Evolutionary conservation across 2,329 filamentous ascomycete species (phyloP).

Genomic region (Dactylonectria estremocensis): DNA sequence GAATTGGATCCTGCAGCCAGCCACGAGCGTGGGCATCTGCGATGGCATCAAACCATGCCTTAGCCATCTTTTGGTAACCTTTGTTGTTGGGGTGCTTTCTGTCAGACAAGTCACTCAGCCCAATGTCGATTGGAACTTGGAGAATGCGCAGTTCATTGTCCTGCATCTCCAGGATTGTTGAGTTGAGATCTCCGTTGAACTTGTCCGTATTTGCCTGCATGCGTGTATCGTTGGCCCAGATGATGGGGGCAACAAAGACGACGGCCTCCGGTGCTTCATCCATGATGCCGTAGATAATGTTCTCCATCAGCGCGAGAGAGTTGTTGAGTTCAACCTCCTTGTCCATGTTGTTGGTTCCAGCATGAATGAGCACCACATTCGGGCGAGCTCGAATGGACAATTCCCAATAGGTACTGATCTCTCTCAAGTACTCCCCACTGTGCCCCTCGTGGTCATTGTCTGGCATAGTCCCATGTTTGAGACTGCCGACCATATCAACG

Average conservation of each 20-base stretch:
- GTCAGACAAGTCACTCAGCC: slow-evolving; percentile 28
- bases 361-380: slow-evolving; percentile 36
- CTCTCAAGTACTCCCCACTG: slow-evolving; percentile 30
- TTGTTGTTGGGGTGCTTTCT: slow-evolving; percentile 35
- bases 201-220: slow-evolving; percentile 38
- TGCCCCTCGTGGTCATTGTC: slow-evolving; percentile 36
- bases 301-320: slow-evolving; percentile 10
- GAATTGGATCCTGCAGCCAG: slow-evolving; percentile 33
- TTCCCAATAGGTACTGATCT: slow-evolving; percentile 36
- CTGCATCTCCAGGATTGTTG: background rate
- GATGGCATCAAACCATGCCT: slow-evolving; percentile 37
- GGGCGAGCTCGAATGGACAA: slow-evolving; percentile 32
- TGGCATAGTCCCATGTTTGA: slow-evolving; percentile 30
- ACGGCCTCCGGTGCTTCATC: slow-evolving; percentile 33
- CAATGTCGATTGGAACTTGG: slow-evolving; percentile 31
- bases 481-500: slow-evolving; percentile 33
- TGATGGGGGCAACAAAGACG: slow-evolving; percentile 32
- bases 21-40: slow-evolving; percentile 28
- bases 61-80: slow-evolving; percentile 39
- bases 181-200: no score
- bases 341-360: slow-evolving; percentile 40
- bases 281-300: slow-evolving; percentile 33
- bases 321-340: background rate
- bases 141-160: slow-evolving; percentile 27
- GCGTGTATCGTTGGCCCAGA: slow-evolving; percentile 33